Conservation (phyloP, 306 rosid genomes). For the Canavalia ensiformis region DNA sequence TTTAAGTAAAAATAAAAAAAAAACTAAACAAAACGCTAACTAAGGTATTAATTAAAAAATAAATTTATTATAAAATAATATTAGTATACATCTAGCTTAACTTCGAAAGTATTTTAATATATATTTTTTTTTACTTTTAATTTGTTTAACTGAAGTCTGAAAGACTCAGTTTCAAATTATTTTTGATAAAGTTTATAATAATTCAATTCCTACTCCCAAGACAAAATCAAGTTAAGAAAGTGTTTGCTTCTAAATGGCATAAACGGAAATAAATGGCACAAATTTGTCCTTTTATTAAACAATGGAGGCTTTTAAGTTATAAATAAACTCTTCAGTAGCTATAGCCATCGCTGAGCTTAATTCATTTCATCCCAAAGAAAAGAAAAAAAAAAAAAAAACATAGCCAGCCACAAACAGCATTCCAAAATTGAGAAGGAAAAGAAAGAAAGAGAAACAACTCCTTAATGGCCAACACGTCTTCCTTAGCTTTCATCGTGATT, state of each 20-base stretch:
- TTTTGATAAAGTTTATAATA: too few species aligned
- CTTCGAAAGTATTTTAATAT: too few species aligned
- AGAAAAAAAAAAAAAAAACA: background rate
- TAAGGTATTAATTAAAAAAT: too few species aligned
- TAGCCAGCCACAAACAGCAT: background rate
- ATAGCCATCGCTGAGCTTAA: background rate
- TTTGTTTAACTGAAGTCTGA: too few species aligned
- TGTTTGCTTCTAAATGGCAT: background rate
- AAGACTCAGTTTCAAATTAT: too few species aligned
- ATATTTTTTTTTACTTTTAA: too few species aligned
- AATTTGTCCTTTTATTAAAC: slow-evolving; percentile 32
- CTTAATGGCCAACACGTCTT: slow-evolving; percentile 57
- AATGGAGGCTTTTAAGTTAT: slow-evolving; percentile 1
- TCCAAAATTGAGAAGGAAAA: background rate
- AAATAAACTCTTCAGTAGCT: background rate
- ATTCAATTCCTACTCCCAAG: too few species aligned
- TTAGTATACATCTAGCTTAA: too few species aligned
- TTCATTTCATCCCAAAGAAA: background rate
- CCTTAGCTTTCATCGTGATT: slow-evolving; percentile 56
- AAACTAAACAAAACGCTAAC: too few species aligned
- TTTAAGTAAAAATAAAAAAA: too few species aligned
- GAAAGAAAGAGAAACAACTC: background rate
- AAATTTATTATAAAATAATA: too few species aligned
- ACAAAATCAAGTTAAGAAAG: background rate
- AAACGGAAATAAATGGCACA: slow-evolving; percentile 46